Conservation (phyloP, 2,329 filamentous ascomycete species). For the Verticillium zaregamsianum region DNA sequence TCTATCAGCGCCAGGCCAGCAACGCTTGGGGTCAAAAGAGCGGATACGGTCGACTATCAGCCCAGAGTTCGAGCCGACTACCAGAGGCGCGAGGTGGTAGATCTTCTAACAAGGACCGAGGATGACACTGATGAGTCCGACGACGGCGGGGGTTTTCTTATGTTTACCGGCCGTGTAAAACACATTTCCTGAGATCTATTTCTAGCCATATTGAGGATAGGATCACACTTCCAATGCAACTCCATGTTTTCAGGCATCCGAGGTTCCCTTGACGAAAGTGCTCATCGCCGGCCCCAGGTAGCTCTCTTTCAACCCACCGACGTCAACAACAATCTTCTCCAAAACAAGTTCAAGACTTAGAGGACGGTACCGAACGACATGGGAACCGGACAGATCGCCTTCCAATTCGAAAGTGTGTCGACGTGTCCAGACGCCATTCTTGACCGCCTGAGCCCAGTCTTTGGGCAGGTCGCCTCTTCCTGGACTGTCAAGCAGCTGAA, state of each 20-base stretch:
- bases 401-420: slow-evolving; percentile 22
- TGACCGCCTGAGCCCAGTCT: slow-evolving; percentile 44
- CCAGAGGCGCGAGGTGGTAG: no score
- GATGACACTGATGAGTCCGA: no score
- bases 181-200: no score
- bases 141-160: no score
- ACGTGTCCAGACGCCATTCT: slow-evolving; percentile 45
- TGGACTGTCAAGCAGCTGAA: slow-evolving; percentile 22
- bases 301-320: slow-evolving; percentile 24
- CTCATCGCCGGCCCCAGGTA: slow-evolving; percentile 31
- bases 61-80: no score
- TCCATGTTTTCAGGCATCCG: not conserved
- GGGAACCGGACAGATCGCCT: slow-evolving; percentile 17
- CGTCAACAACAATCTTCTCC: slow-evolving; percentile 31
- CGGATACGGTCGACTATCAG: no score
- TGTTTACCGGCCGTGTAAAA: no score
- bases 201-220: no score
- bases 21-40: no score
- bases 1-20: no score
- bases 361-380: slow-evolving; percentile 23
- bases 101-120: no score
- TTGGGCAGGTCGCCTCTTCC: slow-evolving; percentile 35
- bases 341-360: slow-evolving; percentile 29
- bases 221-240: not conserved
- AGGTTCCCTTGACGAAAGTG: slow-evolving; percentile 9